These are phyloP conservation scores for Penium margaritaceum DNA, from an alignment of 139 green algal species.

Conservation along the genomic window DNA sequence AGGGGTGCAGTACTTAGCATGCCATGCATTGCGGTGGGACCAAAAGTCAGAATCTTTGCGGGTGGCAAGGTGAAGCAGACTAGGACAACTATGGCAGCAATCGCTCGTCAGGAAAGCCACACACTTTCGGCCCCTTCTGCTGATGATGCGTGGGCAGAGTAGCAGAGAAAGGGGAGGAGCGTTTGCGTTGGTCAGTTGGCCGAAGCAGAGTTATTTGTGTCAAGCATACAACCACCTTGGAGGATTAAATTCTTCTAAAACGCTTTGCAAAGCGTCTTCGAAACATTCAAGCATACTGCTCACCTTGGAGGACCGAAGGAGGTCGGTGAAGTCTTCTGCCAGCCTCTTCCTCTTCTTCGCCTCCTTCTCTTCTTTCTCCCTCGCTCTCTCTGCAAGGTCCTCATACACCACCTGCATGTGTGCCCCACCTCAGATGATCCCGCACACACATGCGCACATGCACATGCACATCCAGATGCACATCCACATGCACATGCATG, in stretches of 20 bases:
- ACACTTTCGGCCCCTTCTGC: neutral
- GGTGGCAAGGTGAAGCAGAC: no score
- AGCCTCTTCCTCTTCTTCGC: constrained; percentile 28
- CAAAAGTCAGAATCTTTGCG: no score
- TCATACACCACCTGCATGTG: constrained; percentile 42
- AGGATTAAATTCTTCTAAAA: neutral
- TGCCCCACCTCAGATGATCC: no score
- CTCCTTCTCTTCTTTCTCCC: constrained; percentile 45
- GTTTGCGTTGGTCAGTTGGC: no score
- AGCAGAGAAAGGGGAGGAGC: neutral
- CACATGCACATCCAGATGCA: no score
- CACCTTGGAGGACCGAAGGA: constrained; percentile 23
- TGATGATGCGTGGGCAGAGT: no score
- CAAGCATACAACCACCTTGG: neutral
- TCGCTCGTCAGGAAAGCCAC: neutral
- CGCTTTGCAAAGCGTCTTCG: no score
- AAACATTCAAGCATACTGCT: no score
- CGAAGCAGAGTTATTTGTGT: neutral
- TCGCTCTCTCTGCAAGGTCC: constrained; percentile 30
- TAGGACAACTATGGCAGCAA: no score
- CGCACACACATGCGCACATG: neutral
- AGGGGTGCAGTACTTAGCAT: no score
- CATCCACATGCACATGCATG: no score
- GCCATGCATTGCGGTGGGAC: no score
- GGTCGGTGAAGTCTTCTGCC: constrained; percentile 27